Base-by-base conservation (phyloP, 805 yeast species). In the Zygoascus tannicola region DNA sequence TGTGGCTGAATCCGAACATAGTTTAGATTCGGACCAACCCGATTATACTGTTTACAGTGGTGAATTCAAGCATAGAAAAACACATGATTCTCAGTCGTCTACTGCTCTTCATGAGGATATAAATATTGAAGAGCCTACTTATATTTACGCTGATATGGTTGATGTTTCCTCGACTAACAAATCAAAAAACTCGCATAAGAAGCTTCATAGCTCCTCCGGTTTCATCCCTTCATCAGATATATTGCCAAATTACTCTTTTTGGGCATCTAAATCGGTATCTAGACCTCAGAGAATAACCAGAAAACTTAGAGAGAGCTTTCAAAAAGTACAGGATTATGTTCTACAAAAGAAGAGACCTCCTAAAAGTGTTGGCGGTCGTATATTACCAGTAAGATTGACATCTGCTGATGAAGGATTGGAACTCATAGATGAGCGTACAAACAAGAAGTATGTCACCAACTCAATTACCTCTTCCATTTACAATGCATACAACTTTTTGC, bases 381-480 rank as follows among this genome's bases (percentile, higher is more conserved):
- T 70, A 30, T 74, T 88, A n/a, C 95, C 95, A 0, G 59, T 86
- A 4, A 64, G 74, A 1, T 54, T 78, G 14, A 65, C 70, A 43
- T 7, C 35, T 3, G 63, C 69, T 5, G 33, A 23, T 19, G 60
- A 60, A 2, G 60, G 56, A 30, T 50, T 62, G 19, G 58, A 66
- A 2, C 63, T 81, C 32, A 55, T 80, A 2, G 97, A 90, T 61
- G 92, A 82, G 57, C 70, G 96, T 48, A 75, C 72, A 4, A 62
- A 69, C 4, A 69, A 59, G 35, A 78, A 85, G 0, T 90, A 81
- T 60, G 55, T 72, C 44, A 61, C 71, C 46, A 92, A 92, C 61
- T 54, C 71, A 22, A 81, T 92, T 47, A 84, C 94, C 0, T 87
- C 97, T 0, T 82, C 97, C 2, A 78, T 87, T 55, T 92, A 92